Base-by-base conservation (phyloP, 2,329 filamentous ascomycete species). In the Cytospora chrysosperma region DNA sequence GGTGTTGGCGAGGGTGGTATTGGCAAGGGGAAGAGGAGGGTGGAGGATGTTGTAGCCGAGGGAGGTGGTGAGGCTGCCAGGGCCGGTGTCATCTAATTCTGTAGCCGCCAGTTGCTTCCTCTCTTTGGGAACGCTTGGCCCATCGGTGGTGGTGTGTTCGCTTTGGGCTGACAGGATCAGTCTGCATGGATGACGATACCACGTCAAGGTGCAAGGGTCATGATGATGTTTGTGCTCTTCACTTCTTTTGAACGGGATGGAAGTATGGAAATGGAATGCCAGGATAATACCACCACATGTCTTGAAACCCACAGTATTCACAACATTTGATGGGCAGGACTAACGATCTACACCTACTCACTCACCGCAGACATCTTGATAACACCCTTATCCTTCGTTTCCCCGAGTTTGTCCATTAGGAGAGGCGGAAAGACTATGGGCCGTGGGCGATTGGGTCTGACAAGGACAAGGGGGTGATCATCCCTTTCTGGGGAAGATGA, bases 1-100 rank as follows among this genome's bases (percentile, higher is more conserved):
- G 94, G 95, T 15, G 94, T 99, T 12, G 94, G 94, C 15, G 92
- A 96, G 75, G 90, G 91, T 13, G 81, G 82, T 6, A 76, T 86
- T 50, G 85, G 84, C 26, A 83, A 82, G 74, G 85, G 85, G 13
- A 88, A 87, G 72, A 89, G 82, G 70, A 81, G 78, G 69, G 78
- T 83, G 67, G 84, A 88, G 68, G 79, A 82, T 26, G 72, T 88
- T 1, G 71, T 88, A 2, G 77, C 81, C 65, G 83, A 85, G 54
- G 82, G 83, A 8, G 85, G 79, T 5, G 84, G 85, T 50, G 85
- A 88, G 74, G 83, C 81, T 24, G 85, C 85, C 0, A 75, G 85
- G 62, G 85, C 85, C n/a, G 84, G 85, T 4, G 67, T 83, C 52
- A 80, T 85, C 59, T 85, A 67, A 74, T 53, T 10, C 19, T 8